phyloP scores from a whole-genome alignment of 257 asterid species.

The Linaria vulgaris region DNA sequence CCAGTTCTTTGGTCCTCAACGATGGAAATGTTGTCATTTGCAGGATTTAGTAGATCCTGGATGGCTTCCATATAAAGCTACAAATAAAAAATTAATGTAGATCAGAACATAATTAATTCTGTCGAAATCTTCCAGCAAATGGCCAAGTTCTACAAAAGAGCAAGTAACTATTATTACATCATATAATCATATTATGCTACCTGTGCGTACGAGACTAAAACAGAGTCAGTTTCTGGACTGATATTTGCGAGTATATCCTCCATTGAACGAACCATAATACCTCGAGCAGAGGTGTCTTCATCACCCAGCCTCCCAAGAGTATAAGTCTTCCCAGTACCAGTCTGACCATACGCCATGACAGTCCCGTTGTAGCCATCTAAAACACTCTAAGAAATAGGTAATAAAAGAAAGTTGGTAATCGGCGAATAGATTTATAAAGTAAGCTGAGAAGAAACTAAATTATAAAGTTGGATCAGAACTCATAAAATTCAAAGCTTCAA shows the following conservation, averaged over 20 bases:
- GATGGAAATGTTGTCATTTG: conserved; percentile 67
- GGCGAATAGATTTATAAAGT: too few species aligned
- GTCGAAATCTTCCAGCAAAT: too few species aligned
- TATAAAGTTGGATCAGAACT: too few species aligned
- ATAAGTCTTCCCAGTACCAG: conserved; percentile 94
- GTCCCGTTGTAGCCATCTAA: conserved; percentile 95
- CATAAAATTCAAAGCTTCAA: too few species aligned
- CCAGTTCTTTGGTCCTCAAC: conserved; percentile 80
- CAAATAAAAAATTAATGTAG: conserved; percentile 15
- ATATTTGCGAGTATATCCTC: conserved; percentile 71
- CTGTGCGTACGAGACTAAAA: conserved; percentile 85
- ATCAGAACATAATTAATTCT: too few species aligned
- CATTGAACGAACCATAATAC: conserved; percentile 92
- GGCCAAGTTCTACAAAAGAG: too few species aligned
- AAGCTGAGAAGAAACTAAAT: too few species aligned
- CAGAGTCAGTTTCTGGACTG: conserved; percentile 57
- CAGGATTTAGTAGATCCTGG: conserved; percentile 84
- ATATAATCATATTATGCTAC: conserved; percentile 29
- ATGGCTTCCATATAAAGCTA: conserved; percentile 90
- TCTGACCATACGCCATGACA: conserved; percentile 93
- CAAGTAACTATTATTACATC: too few species aligned
- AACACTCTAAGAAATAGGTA: conserved; percentile 54
- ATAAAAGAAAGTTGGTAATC: too few species aligned
- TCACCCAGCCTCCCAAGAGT: conserved; percentile 86
- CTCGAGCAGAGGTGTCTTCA: conserved; percentile 78